Conservation (phyloP, 176 grass and related monocot genomes). For the Areca catechu region DNA sequence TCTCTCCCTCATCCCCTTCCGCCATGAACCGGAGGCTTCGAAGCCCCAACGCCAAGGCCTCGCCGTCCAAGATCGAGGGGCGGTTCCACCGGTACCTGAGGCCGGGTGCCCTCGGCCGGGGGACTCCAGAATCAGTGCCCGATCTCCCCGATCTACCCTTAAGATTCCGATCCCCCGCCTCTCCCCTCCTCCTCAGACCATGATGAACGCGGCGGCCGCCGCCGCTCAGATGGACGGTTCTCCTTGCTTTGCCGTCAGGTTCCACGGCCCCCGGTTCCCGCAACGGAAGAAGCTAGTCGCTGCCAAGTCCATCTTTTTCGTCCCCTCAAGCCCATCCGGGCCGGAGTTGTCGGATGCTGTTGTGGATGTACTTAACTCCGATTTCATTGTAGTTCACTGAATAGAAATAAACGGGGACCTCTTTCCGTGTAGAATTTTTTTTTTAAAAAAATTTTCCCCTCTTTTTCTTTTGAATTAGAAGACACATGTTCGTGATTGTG, state of each 20-base stretch:
- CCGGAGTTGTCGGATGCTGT: constrained; percentile 22
- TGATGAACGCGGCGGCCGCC: neutral
- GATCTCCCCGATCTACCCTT: constrained; percentile 3
- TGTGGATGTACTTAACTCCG: constrained; percentile 32
- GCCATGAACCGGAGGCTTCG: constrained; percentile 34
- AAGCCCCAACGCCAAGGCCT: neutral
- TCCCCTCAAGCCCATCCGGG: constrained; percentile 20
- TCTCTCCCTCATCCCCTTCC: neutral
- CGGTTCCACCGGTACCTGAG: constrained; percentile 61
- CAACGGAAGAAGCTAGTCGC: constrained; percentile 58
- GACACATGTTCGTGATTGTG: too few species aligned
- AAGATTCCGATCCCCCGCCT: neutral
- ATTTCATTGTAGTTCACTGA: too few species aligned
- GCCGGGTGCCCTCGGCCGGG: constrained; percentile 58
- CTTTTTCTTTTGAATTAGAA: too few species aligned
- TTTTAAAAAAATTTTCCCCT: too few species aligned
- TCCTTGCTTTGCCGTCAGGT: constrained; percentile 31
- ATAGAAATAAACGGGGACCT: too few species aligned
- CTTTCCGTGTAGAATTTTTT: too few species aligned
- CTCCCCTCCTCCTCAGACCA: constrained; percentile 13
- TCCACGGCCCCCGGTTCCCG: constrained; percentile 22
- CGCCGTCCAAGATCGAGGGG: constrained; percentile 13
- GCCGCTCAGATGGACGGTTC: neutral
- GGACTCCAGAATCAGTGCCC: constrained; percentile 33
- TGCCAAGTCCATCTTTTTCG: constrained; percentile 39